Percentiles rank a stretch among this genome's conserved stretches.
phyloP scores from a whole-genome alignment of 768 basidiomycete species.

The Lactarius deliciosus region DNA sequence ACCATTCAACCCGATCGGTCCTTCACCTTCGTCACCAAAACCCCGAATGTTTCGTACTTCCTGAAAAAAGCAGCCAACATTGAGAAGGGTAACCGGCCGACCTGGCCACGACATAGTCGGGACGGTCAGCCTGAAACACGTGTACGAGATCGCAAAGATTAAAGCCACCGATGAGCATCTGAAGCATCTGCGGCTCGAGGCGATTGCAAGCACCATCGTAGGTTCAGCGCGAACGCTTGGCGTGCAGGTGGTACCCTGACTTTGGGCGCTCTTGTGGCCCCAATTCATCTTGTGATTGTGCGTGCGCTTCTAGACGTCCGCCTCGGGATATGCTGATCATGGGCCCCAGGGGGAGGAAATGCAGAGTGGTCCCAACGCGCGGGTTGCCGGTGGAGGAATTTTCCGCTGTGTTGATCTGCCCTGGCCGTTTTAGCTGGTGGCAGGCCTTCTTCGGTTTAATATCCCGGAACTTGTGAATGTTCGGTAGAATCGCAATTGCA shows the following conservation, averaged over 20 bases:
- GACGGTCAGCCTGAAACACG: constrained; percentile 91
- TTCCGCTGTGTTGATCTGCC: constrained; percentile 22
- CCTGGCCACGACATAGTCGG: constrained; percentile 77
- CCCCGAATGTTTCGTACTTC: constrained; percentile 87
- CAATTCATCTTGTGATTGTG: constrained; percentile 20
- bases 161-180: constrained; percentile 89
- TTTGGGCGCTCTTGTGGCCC: constrained; percentile 25
- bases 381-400: constrained; percentile 21
- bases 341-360: constrained; percentile 7
- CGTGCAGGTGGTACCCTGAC: constrained; percentile 84
- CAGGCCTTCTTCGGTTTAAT: constrained; percentile 27
- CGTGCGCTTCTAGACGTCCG: constrained; percentile 17
- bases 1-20: constrained; percentile 92
- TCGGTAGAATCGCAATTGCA: constrained; percentile 29
- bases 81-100: constrained; percentile 84
- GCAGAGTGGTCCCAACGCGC: constrained; percentile 18
- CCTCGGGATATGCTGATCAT: constrained; percentile 24
- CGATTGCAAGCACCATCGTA: constrained; percentile 83
- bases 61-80: constrained; percentile 89
- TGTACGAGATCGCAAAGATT: constrained; percentile 98
- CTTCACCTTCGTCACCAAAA: constrained; percentile 90
- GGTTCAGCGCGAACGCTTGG: constrained; percentile 90
- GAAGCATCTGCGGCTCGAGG: constrained; percentile 82
- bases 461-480: constrained; percentile 30
- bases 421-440: constrained; percentile 24